Evolutionary conservation across 176 grass and related monocot species (phyloP).

Genomic region (barley (Hordeum vulgare)): DNA sequence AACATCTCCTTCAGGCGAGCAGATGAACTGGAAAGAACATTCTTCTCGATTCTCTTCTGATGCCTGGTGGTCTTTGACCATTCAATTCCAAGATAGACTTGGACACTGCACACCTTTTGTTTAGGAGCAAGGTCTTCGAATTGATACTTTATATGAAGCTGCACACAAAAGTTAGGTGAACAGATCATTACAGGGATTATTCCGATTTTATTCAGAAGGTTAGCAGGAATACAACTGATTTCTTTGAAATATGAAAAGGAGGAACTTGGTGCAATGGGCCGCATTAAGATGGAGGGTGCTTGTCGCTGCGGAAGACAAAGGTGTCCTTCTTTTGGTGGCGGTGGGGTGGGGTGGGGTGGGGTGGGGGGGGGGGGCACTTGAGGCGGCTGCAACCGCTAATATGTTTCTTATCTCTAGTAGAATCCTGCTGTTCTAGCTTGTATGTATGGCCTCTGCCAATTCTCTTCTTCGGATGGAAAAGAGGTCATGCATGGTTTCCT

Average conservation of each 20-base stretch:
- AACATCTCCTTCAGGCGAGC: slow-evolving; percentile 74
- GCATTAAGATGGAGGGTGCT: not conserved
- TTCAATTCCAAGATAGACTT: slow-evolving; percentile 72
- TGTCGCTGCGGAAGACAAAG: not conserved
- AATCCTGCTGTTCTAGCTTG: not conserved
- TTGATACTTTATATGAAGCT: slow-evolving; percentile 88
- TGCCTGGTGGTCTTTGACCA: slow-evolving; percentile 82
- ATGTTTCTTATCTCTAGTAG: not conserved
- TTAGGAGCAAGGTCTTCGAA: slow-evolving; percentile 64
- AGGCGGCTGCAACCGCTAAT: not conserved
- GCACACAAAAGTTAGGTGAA: not conserved
- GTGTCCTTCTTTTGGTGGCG: not conserved
- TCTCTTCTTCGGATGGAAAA: not conserved
- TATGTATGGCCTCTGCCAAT: not conserved
- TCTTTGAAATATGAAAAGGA: not conserved
- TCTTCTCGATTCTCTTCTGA: slow-evolving; percentile 79
- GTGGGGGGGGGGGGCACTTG: not conserved
- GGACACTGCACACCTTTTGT: slow-evolving; percentile 55
- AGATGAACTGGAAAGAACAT: slow-evolving; percentile 72
- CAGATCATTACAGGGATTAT: slow-evolving; percentile 6
- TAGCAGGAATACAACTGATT: not conserved
- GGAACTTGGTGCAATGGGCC: not conserved
- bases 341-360: no score
- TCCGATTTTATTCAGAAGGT: not conserved
- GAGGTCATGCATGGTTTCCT: not conserved